Evolutionary conservation across 176 grass and related monocot species (phyloP), one percentile per base, ranked within the genome.

Genomic region (Lolium rigidum): DNA sequence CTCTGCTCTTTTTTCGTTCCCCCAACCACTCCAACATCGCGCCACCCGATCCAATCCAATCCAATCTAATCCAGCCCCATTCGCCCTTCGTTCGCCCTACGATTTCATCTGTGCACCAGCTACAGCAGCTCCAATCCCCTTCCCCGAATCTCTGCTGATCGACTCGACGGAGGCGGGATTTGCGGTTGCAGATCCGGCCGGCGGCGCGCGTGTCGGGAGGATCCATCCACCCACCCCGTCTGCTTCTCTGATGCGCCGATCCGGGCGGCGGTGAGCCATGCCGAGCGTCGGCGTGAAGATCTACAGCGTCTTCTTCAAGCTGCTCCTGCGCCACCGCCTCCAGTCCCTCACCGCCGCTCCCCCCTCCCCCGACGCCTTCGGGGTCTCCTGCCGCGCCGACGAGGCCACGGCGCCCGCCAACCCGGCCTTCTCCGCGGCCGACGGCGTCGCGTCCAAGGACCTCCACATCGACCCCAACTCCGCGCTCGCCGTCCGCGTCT

Each of bases 251-350:
- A 91, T 91, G 90, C 62, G 86, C 60, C 71, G 86, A 91, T 88
- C 90, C 82, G 66, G 71, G 79, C 80, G 87, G 80, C 80, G 87
- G 80, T 70, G 74, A 12, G 85, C 74, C 87, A 97, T 97, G 92
- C 95, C 95, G 85, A 87, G 89, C 76, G 87, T 97, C 78, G 95
- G 86, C 69, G 95, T 97, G 69, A 93, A 97, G 87, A 88, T 97
- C 80, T 97, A 97, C 90, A 97, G 95, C 85, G 92, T 97, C 64
- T 97, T 97, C 92, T 97, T 97, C 92, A 97, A 97, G 90, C 79
- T 97, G 24, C 83, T 94, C 15, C 82, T 97, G 25, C 93, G 92
- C 79, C 95, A 95, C 90, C 91, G 91, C 75, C 92, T 97, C 56
- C 92, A 97, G 64, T 79, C 91, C 16, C 93, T 95, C 68, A 58